phyloP scores from a whole-genome alignment of 2,329 filamentous ascomycete species.

The Aulographum hederae region DNA sequence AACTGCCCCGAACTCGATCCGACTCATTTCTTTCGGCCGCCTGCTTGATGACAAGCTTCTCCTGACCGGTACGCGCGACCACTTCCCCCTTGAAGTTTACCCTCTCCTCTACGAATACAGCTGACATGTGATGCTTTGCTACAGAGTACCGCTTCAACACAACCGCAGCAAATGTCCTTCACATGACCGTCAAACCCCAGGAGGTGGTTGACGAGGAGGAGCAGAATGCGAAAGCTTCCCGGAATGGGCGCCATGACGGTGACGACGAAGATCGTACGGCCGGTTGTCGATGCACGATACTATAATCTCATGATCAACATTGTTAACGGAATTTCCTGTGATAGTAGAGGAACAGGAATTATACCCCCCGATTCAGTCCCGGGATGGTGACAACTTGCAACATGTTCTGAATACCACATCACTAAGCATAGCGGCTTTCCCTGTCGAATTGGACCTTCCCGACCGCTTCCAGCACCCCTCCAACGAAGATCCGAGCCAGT shows the following conservation, averaged over 20 bases:
- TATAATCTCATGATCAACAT: too few relatives aligned
- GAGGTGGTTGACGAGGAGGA: conserved; percentile 68
- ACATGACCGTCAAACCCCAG: conserved; percentile 82
- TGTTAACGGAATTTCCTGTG: too few relatives aligned
- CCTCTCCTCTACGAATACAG: background rate
- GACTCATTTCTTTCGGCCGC: conserved; percentile 82
- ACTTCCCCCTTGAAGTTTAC: conserved; percentile 8
- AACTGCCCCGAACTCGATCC: conserved; percentile 71
- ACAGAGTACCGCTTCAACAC: conserved; percentile 63
- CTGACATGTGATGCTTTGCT: conserved; percentile 1
- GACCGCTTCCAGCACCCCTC: too few relatives aligned
- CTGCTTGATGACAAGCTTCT: conserved; percentile 75
- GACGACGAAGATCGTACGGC: conserved; percentile 27
- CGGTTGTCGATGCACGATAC: background rate
- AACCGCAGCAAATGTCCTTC: conserved; percentile 67
- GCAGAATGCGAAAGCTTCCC: conserved; percentile 48
- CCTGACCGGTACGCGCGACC: conserved; percentile 58
- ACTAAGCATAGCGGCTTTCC: too few relatives aligned
- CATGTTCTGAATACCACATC: too few relatives aligned
- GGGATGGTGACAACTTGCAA: too few relatives aligned
- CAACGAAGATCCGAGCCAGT: too few relatives aligned
- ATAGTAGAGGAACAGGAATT: too few relatives aligned
- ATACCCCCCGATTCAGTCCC: too few relatives aligned
- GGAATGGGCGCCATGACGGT: conserved; percentile 30
- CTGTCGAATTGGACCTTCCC: too few relatives aligned